A percentile compares a stretch with the other conserved stretches of the same genome.
phyloP scores from a whole-genome alignment of 352 stramenopile genomes.

The Phytophthora agathidicida region DNA sequence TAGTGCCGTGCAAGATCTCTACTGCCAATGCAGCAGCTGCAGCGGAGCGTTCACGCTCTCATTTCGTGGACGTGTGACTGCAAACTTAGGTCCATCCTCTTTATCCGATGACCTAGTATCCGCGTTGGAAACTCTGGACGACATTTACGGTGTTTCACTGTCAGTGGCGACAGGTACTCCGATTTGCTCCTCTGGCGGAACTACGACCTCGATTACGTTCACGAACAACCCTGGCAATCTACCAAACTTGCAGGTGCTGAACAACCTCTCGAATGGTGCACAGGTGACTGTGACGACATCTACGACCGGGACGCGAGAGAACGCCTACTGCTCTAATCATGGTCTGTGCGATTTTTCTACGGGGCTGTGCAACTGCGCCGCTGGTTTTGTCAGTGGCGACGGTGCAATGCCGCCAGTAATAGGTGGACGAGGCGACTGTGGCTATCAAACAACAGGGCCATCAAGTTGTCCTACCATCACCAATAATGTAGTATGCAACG shows the following conservation, averaged over 20 bases:
- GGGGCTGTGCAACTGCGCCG: slow-evolving; percentile 73
- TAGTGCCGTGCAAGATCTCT: slow-evolving; percentile 57
- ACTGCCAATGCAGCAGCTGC: slow-evolving; percentile 60
- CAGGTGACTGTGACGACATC: slow-evolving; percentile 5
- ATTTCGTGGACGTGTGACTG: slow-evolving; percentile 65
- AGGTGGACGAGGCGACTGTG: slow-evolving; percentile 59
- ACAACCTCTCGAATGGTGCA: slow-evolving; percentile 37
- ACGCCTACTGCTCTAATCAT: slow-evolving; percentile 87
- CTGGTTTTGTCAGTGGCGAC: slow-evolving; percentile 67
- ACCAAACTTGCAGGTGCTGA: slow-evolving; percentile 54
- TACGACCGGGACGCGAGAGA: slow-evolving; percentile 53
- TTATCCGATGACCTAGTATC: slow-evolving; percentile 43
- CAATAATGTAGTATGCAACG: slow-evolving; percentile 44
- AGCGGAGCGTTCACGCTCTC: slow-evolving; percentile 65
- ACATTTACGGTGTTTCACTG: slow-evolving; percentile 50
- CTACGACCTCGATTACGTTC: slow-evolving; percentile 70
- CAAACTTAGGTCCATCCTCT: slow-evolving; percentile 47
- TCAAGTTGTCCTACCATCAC: slow-evolving; percentile 48
- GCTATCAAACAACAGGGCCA: slow-evolving; percentile 29
- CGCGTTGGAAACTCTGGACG: slow-evolving; percentile 67
- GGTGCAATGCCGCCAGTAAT: slow-evolving; percentile 33
- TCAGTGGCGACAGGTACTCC: slow-evolving; percentile 22
- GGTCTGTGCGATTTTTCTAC: slow-evolving; percentile 63
- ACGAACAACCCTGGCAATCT: slow-evolving; percentile 70
- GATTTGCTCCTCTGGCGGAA: slow-evolving; percentile 43